Evolutionary conservation across 805 yeast genomes (phyloP), one percentile per base, ranked within the genome.

Genomic region (Saccharomycopsis synnaedendra): DNA sequence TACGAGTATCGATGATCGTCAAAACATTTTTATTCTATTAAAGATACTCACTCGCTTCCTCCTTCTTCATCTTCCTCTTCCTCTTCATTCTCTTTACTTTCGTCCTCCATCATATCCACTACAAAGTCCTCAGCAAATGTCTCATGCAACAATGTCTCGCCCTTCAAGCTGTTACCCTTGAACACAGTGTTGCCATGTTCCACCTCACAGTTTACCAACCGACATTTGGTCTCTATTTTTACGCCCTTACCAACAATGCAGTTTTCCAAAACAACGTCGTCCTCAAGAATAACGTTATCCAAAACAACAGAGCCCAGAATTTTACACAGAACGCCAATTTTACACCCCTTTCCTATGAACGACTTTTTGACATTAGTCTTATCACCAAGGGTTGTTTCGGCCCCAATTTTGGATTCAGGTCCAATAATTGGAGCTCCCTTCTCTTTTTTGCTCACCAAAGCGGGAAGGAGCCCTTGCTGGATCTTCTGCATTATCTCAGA

Each of bases 281-380:
- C 96, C 42, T 78, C 95, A 36, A 93, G 67, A 0, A 64, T 65
- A 28, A 81, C 94, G 45, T 76, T 75, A 57, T 84, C 83, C 44
- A 87, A 68, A 4, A 93, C 59, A 9, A 93, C 78, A 55, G 89
- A 87, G 1, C 96, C 97, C 1, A 88, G 84, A 48, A 93, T 73
- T 56, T 93, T 80, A 63, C 95, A 90, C 52, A 87, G 76, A 59
- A 79, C 81, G 37, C 98, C 98, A 45, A 94, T 78, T 11, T 55
- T 66, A 65, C 95, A 85, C 56, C 75, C 72, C 7, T 70, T 63
- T 4, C 96, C 96, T 32, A 93, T 71, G 10, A 86, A 85, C 0
- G 95, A 75, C 52, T 93, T 76, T 66, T 93, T 93, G 45, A 93
- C 86, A 60, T 81, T 85, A 27, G 95, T 82, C 55, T 78, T 78